phyloP scores from a whole-genome alignment of 495 filamentous ascomycete genomes.

The Melanomma pulvis-pyrius region DNA sequence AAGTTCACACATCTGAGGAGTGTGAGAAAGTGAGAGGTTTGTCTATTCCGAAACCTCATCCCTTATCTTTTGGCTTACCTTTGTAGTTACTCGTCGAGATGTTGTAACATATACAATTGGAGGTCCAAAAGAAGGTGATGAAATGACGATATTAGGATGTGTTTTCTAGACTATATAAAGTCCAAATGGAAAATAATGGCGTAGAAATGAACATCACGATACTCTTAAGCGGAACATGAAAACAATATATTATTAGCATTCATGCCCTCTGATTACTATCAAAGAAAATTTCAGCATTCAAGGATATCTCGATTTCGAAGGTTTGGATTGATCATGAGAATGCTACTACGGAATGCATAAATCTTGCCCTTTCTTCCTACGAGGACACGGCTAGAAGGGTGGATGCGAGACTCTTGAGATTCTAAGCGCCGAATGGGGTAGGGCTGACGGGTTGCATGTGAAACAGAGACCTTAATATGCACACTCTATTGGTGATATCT shows the following conservation, averaged over 20 bases:
- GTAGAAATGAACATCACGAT: too few relatives aligned
- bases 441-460: not conserved
- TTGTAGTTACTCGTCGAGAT: not conserved
- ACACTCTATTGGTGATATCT: not conserved
- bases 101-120: not conserved
- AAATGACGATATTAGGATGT: not conserved
- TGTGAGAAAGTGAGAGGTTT: not conserved
- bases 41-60: too few relatives aligned
- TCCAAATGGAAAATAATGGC: too few relatives aligned
- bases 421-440: not conserved
- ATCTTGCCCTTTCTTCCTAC: not conserved
- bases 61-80: too few relatives aligned
- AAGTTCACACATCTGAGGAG: not conserved
- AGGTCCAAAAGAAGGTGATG: not conserved
- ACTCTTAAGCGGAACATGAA: not conserved
- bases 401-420: not conserved
- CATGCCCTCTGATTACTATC: too few relatives aligned
- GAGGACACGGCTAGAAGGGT: not conserved
- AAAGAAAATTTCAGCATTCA: too few relatives aligned
- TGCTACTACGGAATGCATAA: not conserved
- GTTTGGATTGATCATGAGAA: not conserved
- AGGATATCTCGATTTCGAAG: too few relatives aligned
- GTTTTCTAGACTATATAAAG: not conserved
- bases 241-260: too few relatives aligned
- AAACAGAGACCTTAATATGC: not conserved